These are phyloP conservation scores for Neonectria sp. DNA, from an alignment of 2,329 filamentous ascomycete species.

Conservation along the genomic window DNA sequence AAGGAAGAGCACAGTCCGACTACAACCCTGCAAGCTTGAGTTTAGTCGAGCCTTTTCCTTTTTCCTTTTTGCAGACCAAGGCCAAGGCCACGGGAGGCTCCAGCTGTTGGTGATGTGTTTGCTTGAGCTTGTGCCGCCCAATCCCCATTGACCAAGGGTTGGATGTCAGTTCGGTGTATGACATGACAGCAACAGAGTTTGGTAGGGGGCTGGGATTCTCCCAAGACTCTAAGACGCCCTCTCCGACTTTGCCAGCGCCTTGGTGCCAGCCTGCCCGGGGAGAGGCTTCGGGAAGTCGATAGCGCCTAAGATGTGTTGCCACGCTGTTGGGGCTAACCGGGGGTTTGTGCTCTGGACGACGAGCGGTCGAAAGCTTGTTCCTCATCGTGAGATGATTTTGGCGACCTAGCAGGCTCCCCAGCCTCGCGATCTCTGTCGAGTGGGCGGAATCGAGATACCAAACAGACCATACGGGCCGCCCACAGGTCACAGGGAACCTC, in stretches of 20 bases:
- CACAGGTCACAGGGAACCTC: conserved; percentile 4
- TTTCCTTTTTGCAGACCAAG: conserved; percentile 7
- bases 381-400: background rate
- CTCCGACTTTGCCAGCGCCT: conserved; percentile 1
- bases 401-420: conserved; percentile 9
- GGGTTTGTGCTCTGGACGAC: conserved; percentile 6
- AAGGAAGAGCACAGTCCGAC: background rate
- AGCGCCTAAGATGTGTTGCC: conserved; percentile 14
- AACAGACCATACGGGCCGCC: background rate
- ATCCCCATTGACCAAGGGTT: background rate
- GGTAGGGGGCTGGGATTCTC: conserved; percentile 4
- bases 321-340: conserved; percentile 11
- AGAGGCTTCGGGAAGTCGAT: conserved; percentile 11
- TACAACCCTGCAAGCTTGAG: conserved; percentile 1
- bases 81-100: background rate
- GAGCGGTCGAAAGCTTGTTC: conserved; percentile 29
- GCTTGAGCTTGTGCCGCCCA: background rate
- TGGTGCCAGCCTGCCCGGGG: background rate
- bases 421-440: conserved; percentile 5
- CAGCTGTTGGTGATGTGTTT: background rate
- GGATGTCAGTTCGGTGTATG: background rate
- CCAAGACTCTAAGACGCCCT: background rate
- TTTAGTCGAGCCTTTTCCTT: background rate
- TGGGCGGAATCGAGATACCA: conserved; percentile 17
- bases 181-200: conserved; percentile 16